These are phyloP conservation scores for Leccinellum albellum DNA, from an alignment of 768 basidiomycete genomes.

Conservation along the genomic window DNA sequence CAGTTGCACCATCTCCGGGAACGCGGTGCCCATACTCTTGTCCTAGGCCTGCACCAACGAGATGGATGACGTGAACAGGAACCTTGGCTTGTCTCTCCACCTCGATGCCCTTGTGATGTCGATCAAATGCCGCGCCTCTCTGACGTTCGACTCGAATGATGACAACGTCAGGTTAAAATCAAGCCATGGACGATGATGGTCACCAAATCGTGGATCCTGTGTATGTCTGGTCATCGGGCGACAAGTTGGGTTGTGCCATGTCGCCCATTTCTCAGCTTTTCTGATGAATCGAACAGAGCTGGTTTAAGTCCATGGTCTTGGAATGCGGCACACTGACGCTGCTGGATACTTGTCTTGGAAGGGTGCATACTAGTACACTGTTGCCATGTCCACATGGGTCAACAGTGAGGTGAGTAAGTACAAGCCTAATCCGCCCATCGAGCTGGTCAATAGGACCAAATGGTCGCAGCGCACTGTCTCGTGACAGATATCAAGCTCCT, in stretches of 20 bases:
- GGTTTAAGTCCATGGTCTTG: constrained; percentile 26
- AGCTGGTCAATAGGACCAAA: constrained; percentile 31
- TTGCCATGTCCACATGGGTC: constrained; percentile 27
- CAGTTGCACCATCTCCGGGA: constrained; percentile 31
- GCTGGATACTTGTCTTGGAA: constrained; percentile 10
- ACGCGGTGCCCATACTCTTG: constrained; percentile 7
- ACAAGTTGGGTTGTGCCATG: constrained; percentile 17
- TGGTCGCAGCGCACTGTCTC: constrained; percentile 1
- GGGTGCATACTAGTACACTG: constrained; percentile 27
- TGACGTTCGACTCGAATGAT: constrained; percentile 49
- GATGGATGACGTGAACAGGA: constrained; percentile 42
- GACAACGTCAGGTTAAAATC: constrained; percentile 49
- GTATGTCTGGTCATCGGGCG: constrained; percentile 19
- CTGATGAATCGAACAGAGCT: constrained; percentile 12
- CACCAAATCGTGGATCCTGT: constrained; percentile 26
- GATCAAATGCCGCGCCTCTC: constrained; percentile 33
- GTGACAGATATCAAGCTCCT: too few species aligned
- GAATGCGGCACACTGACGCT: constrained; percentile 23
- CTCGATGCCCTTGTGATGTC: constrained; percentile 29
- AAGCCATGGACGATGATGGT: constrained; percentile 40
- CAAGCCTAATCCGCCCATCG: constrained; percentile 35
- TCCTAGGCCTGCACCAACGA: constrained; percentile 24
- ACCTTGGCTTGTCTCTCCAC: constrained; percentile 29
- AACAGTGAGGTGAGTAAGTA: constrained; percentile 36
- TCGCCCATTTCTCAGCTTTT: constrained; percentile 30